Evolutionary conservation across 139 green algal species (phyloP).

Genomic region (Limnomonas spitsbergensis): DNA sequence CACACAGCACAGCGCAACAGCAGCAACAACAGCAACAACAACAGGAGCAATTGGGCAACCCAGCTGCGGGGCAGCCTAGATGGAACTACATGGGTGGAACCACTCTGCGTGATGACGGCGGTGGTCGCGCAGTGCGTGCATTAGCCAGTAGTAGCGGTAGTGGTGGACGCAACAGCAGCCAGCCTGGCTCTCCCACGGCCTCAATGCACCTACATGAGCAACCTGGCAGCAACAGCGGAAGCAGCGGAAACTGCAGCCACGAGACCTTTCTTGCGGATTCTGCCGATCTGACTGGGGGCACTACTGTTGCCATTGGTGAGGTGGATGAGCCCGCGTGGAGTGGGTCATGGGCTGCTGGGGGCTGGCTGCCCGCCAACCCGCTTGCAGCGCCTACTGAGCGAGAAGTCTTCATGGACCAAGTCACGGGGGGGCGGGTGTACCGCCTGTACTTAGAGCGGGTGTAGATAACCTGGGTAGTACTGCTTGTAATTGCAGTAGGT

Average conservation of each 20-base stretch:
- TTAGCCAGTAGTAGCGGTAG: too few relatives aligned
- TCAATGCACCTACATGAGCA: not conserved
- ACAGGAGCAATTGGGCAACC: too few relatives aligned
- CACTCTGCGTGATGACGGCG: not conserved
- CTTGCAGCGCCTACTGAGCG: constrained; percentile 25
- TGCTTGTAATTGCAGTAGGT: too few relatives aligned
- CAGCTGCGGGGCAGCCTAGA: too few relatives aligned
- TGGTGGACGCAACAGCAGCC: too few relatives aligned
- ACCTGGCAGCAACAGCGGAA: not conserved
- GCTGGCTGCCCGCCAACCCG: constrained; percentile 24
- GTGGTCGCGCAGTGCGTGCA: not conserved
- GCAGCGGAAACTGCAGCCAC: not conserved
- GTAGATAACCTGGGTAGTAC: not conserved
- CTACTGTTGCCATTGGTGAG: not conserved
- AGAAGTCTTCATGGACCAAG: constrained; percentile 31
- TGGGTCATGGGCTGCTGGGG: constrained; percentile 4
- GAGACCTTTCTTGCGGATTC: not conserved
- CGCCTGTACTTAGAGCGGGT: constrained; percentile 17
- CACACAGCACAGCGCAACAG: constrained; percentile 1
- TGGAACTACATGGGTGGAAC: not conserved
- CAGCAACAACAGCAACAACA: not conserved
- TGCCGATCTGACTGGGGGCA: not conserved
- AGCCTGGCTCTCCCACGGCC: not conserved
- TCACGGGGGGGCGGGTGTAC: constrained; percentile 3
- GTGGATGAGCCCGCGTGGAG: not conserved